phyloP scores from a whole-genome alignment of 805 yeast genomes.

The Yamadazyma sp. region DNA sequence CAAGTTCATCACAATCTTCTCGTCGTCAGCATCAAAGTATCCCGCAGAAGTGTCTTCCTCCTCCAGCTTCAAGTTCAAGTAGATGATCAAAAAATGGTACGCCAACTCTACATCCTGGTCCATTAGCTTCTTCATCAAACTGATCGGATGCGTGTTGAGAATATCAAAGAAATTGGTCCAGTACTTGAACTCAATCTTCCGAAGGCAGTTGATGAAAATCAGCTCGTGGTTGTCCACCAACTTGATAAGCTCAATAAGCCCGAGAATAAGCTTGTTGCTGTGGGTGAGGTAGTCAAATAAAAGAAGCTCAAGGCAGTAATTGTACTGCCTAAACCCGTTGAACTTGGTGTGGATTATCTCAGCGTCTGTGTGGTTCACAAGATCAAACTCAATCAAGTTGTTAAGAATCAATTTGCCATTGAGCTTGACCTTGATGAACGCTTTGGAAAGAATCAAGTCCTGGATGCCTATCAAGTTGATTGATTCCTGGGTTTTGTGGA shows the following conservation, averaged over 20 bases:
- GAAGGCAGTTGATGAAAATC: constrained; percentile 53
- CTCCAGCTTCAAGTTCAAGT: constrained; percentile 50
- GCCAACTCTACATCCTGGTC: constrained; percentile 41
- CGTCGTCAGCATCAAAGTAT: constrained; percentile 33
- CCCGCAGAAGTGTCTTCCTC: constrained; percentile 24
- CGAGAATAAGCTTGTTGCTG: constrained; percentile 19
- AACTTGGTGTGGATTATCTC: constrained; percentile 35
- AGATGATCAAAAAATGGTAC: constrained; percentile 52
- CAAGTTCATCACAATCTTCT: constrained; percentile 41
- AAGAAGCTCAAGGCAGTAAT: constrained; percentile 50
- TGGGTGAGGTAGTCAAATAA: constrained; percentile 42
- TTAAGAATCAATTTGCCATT: constrained; percentile 45
- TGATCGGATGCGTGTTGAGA: constrained; percentile 44
- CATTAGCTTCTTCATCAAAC: constrained; percentile 43
- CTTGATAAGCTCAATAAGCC: constrained; percentile 20
- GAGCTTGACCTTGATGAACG: constrained; percentile 31
- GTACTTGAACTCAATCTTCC: constrained; percentile 57
- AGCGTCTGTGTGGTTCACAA: constrained; percentile 28
- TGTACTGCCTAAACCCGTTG: constrained; percentile 41
- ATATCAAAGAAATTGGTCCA: constrained; percentile 51
- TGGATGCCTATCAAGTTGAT: constrained; percentile 46
- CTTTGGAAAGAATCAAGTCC: constrained; percentile 26
- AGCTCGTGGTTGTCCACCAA: constrained; percentile 16
- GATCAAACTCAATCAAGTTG: constrained; percentile 48
- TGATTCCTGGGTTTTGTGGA: constrained; percentile 24